Evolutionary conservation across 2,329 filamentous ascomycete species (phyloP).

Genomic region (Sarocladiaceae sp.): DNA sequence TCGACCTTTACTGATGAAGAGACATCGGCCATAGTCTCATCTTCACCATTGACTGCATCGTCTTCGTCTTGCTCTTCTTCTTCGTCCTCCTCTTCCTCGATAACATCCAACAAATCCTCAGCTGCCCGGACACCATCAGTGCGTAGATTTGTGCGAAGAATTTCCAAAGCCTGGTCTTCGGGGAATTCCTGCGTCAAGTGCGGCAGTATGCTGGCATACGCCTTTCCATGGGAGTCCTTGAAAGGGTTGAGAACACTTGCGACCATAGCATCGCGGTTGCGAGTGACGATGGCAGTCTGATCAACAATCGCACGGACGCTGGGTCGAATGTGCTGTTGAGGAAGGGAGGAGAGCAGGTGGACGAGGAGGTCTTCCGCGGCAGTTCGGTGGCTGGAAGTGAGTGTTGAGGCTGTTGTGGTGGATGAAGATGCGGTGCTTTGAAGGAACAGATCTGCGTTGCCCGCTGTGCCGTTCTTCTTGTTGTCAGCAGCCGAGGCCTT

Average conservation of each 20-base stretch:
- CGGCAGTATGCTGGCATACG: slow-evolving; percentile 72
- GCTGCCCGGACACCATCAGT: slow-evolving; percentile 6
- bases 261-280: slow-evolving; percentile 68
- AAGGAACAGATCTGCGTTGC: slow-evolving; percentile 72
- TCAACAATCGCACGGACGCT: slow-evolving; percentile 73
- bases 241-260: slow-evolving; percentile 79
- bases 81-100: slow-evolving; percentile 14
- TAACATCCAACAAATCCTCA: slow-evolving; percentile 9
- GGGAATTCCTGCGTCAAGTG: slow-evolving; percentile 67
- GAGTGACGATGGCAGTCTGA: slow-evolving; percentile 70
- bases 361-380: slow-evolving; percentile 62
- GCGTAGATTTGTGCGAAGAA: slow-evolving; percentile 59
- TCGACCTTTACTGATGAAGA: slow-evolving; percentile 29
- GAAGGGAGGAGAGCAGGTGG: slow-evolving; percentile 56
- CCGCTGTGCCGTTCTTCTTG: slow-evolving; percentile 38
- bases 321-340: slow-evolving; percentile 64
- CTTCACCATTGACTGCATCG: slow-evolving; percentile 31
- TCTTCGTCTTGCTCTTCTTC: slow-evolving; percentile 31
- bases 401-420: slow-evolving; percentile 24
- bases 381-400: slow-evolving; percentile 42
- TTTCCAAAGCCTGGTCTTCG: slow-evolving; percentile 63
- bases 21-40: slow-evolving; percentile 31
- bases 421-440: slow-evolving; percentile 31
- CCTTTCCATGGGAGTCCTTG: slow-evolving; percentile 56
- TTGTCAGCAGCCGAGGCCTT: slow-evolving; percentile 22